These are phyloP conservation scores for Eimeria maxima DNA, from an alignment of 169 alveolate species.

Conservation along the genomic window DNA sequence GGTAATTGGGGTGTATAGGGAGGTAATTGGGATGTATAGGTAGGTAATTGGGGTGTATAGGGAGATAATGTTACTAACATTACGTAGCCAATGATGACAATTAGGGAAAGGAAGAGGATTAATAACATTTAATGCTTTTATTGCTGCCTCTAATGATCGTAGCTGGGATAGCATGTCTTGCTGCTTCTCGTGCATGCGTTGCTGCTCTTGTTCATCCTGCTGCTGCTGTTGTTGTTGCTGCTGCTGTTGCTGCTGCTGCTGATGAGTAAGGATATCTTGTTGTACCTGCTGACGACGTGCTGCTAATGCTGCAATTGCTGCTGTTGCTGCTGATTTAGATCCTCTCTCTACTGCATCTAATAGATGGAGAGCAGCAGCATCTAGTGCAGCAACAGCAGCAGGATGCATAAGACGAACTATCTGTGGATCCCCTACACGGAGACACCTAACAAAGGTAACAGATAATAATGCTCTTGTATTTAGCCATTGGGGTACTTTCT, in stretches of 20 bases:
- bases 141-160: not conserved
- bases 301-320: constrained; percentile 42
- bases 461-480: constrained; percentile 26
- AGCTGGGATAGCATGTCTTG: constrained; percentile 39
- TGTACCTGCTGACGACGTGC: constrained; percentile 2
- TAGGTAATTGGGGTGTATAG: no score
- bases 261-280: not conserved
- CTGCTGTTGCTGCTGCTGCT: no score
- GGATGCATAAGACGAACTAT: not conserved
- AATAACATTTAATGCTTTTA: not conserved
- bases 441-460: constrained; percentile 54
- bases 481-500: constrained; percentile 71
- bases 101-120: constrained; percentile 18
- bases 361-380: no score
- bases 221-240: no score
- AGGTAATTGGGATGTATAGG: no score
- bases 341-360: no score
- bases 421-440: constrained; percentile 76
- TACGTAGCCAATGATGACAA: not conserved
- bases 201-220: no score
- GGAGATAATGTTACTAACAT: not conserved
- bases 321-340: not conserved
- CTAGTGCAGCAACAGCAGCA: no score
- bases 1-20: no score
- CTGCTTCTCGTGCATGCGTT: not conserved